Base-by-base conservation (phyloP, 1,284 basidiomycete species). In the Cryptococcus sp. region DNA sequence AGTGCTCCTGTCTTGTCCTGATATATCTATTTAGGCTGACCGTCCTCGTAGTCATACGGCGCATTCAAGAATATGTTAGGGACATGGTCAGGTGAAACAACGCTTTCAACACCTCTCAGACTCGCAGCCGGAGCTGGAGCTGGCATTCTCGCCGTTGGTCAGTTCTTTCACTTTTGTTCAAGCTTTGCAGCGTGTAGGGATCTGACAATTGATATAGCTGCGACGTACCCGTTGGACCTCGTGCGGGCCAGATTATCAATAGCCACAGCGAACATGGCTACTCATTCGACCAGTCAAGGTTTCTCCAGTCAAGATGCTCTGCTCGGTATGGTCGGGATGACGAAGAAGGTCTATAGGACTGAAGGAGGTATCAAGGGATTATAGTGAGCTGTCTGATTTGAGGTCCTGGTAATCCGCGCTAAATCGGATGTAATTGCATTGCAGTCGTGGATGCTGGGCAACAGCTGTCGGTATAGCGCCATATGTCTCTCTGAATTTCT, bases 401-500 rank as follows among this genome's bases (percentile, higher is more conserved):
- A 23, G 42, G n/a, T 42, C 39, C 22, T 11, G 40, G 51, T 49
- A 16, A 49, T 49, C 19, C 17, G 41, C 25, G 13, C 6, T 19
- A 46, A 40, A 38, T 16, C 22, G 41, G 11, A 40, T 38, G 47
- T 58, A 57, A 60, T 59, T 25, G 46, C 23, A 2, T 40, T 2
- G 20, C 52, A 75, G 74, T 63, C 71, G 77, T 19, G 94, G 94
- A 0, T 81, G 93, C 52, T 82, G 92, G 48, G 87, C 94, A 5
- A 97, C 94, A 0, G 89, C 91, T 2, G 83, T 90, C 53, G 93
- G 93, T 2, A 93, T 97, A 23, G 93, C 93, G 19, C 93, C 93
- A 0, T 96, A 95, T 73, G 73, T 80, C 31, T 78, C 76, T 6
- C 75, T 80, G 54, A 80, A 80, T 59, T 80, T 80, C 57, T 77